phyloP scores from a whole-genome alignment of 2,329 filamentous ascomycete genomes.

The Hymenoscyphus infarciens region DNA sequence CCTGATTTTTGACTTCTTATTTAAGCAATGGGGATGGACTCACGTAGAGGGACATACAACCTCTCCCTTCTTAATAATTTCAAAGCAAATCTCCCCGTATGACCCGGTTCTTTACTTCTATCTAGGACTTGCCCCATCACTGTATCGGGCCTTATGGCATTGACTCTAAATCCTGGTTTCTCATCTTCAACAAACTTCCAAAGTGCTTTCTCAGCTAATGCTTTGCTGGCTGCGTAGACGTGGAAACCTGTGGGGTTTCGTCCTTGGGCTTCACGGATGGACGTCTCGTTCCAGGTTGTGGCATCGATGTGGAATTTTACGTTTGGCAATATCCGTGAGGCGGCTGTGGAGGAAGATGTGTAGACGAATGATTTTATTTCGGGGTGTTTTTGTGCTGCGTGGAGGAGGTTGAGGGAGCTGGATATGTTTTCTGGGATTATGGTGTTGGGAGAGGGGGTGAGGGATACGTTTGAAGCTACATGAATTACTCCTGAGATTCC shows the following conservation, averaged over 20 bases:
- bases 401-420: neutral
- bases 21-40: neutral
- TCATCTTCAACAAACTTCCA: conserved; percentile 28
- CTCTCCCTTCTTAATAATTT: neutral
- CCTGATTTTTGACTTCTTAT: too few species aligned
- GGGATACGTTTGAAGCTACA: neutral
- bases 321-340: neutral
- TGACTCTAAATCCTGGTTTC: neutral
- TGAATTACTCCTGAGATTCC: neutral
- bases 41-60: neutral
- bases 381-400: neutral
- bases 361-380: neutral
- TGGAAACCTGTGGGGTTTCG: neutral
- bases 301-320: neutral
- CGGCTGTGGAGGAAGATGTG: neutral
- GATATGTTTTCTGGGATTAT: neutral
- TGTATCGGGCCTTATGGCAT: conserved; percentile 17
- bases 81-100: neutral
- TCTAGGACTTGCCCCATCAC: conserved; percentile 27
- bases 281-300: neutral
- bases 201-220: conserved; percentile 34
- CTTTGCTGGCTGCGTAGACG: conserved; percentile 33
- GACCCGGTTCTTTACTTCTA: neutral
- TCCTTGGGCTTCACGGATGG: neutral
- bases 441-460: neutral